Base-by-base conservation (phyloP, 768 basidiomycete genomes). In the Arthromyces matolae region DNA sequence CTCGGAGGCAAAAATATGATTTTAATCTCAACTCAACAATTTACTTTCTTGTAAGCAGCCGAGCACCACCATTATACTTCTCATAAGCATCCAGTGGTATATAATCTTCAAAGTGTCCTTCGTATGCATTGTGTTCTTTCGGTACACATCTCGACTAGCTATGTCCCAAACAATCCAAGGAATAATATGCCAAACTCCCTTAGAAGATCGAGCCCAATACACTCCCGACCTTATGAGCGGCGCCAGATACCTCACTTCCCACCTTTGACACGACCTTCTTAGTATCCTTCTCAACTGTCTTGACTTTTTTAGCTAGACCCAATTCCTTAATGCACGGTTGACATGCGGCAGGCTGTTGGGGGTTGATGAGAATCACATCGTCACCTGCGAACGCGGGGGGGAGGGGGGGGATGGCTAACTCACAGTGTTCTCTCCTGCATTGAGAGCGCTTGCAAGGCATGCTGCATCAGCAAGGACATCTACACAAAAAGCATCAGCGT, bases 311-410 rank as follows among this genome's bases (percentile, higher is more conserved):
- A 22, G 9, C 27, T n/a, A 55, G 14, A 19, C 47, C 28, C 18
- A 55, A 52, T n/a, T 55, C 54, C 12, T 45, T 40, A 2, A 52
- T 23, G 19, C 54, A 55, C 1, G 41, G 19, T 23, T 55, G 35
- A 31, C 54, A 55, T 12, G 42, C 25, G 4, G 54, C 42, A 16
- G 54, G 54, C 54, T 55, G 28, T 10, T n/a, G 18, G 4, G 14
- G 4, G 18, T 14, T 33, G 6, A 28, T 2, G 8, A 13, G 3
- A 37, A 3, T 2, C 7, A 31, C 3, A n/a, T 45, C 16, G 16
- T 8, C 12, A 5, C 13, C 13, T 7, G 22, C 6, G 6, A 18
- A 14, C 20, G 13, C 10, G 31, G 6, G 13, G 12, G 2, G 14
- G 5, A 10, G 4, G n/a, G 12, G 9, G n/a, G 8, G 10, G 9